phyloP scores from a whole-genome alignment of 352 stramenopile species.

The Pythium sukuiense region DNA sequence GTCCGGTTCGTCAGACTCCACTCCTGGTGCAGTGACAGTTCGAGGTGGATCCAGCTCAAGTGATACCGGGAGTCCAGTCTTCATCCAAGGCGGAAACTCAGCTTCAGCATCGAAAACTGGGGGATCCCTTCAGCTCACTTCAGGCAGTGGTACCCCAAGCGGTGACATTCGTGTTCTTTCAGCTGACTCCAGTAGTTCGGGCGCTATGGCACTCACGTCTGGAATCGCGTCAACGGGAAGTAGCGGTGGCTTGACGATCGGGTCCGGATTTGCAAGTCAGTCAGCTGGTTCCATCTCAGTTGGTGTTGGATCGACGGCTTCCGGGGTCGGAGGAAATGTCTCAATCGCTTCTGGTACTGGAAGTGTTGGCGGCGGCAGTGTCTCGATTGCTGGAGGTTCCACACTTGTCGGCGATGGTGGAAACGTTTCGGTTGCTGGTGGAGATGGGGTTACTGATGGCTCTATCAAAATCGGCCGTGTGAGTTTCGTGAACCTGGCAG shows the following conservation, averaged over 20 bases:
- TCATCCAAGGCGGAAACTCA: conserved; percentile 20
- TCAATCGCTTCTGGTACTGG: conserved; percentile 11
- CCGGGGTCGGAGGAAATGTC: conserved; percentile 12
- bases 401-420: conserved; percentile 17
- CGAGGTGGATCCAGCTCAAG: conserved; percentile 12
- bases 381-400: background rate
- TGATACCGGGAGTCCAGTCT: conserved; percentile 15
- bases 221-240: conserved; percentile 5
- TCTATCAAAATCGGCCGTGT: conserved; percentile 17
- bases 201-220: conserved; percentile 3
- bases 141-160: conserved; percentile 12
- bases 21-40: conserved; percentile 16
- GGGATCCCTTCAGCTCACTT: conserved; percentile 16
- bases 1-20: conserved; percentile 9
- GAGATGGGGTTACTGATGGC: conserved; percentile 7
- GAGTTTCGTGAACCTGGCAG: conserved; percentile 27
- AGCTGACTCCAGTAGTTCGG: conserved; percentile 6
- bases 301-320: background rate
- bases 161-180: conserved; percentile 10
- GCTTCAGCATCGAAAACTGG: background rate
- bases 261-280: conserved; percentile 4
- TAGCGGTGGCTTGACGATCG: conserved; percentile 15
- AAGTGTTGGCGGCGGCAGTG: background rate
- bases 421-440: conserved; percentile 19
- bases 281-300: conserved; percentile 18